These are phyloP conservation scores for Penicillium sumatraense DNA, from an alignment of 2,329 filamentous ascomycete species.

Conservation along the genomic window DNA sequence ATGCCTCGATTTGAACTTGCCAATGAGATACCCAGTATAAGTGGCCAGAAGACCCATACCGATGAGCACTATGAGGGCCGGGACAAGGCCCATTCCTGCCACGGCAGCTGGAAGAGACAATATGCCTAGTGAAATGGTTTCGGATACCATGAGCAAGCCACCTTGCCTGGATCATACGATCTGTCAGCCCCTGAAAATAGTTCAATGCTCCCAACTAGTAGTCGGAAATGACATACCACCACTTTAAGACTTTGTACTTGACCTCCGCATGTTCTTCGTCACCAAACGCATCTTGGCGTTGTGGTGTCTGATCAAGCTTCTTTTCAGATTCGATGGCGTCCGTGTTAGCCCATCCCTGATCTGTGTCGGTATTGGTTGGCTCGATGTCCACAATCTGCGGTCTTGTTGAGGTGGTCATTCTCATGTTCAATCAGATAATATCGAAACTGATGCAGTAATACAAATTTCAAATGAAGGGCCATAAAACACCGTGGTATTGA, in stretches of 20 bases:
- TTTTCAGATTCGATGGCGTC: not conserved
- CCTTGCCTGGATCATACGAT: slow-evolving; percentile 39
- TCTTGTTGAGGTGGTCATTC: not conserved
- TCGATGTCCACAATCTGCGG: slow-evolving; percentile 1
- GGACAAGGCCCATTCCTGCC: slow-evolving; percentile 57
- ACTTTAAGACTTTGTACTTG: slow-evolving; percentile 57
- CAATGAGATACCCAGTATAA: slow-evolving; percentile 62
- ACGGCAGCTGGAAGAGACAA: slow-evolving; percentile 58
- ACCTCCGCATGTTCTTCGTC: slow-evolving; percentile 48
- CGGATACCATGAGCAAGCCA: slow-evolving; percentile 58
- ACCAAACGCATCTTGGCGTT: slow-evolving; percentile 44
- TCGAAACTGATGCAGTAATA: not conserved
- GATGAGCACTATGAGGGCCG: slow-evolving; percentile 57
- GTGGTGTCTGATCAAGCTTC: not conserved
- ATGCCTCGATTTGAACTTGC: slow-evolving; percentile 57
- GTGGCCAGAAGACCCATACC: slow-evolving; percentile 57
- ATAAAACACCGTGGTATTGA: not conserved
- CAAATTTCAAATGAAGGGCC: not conserved
- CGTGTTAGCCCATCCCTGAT: not conserved
- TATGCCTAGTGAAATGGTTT: slow-evolving; percentile 61
- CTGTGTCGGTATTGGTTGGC: not conserved
- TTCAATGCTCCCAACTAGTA: not conserved
- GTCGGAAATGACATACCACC: slow-evolving; percentile 38
- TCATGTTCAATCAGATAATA: not conserved
- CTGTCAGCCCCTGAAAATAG: not conserved